Percentiles rank a stretch among this genome's conserved stretches.
These are phyloP conservation scores for Debaryomyces sp. DNA, from an alignment of 1,139 yeast genomes.

Conservation along the genomic window DNA sequence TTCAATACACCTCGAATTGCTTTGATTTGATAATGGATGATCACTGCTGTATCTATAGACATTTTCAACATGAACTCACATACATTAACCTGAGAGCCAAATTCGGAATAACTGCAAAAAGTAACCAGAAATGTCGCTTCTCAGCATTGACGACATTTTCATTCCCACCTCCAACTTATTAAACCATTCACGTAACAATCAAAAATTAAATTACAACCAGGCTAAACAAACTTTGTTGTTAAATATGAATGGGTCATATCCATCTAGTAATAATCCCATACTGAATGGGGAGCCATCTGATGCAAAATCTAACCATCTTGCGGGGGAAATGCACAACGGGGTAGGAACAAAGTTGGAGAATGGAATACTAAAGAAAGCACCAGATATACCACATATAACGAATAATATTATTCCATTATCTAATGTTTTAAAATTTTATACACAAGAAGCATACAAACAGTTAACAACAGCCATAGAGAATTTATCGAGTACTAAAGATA, in stretches of 20 bases:
- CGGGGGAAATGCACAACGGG: background rate
- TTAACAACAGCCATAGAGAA: constrained; percentile 64
- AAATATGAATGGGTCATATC: constrained; percentile 7
- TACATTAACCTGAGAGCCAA: background rate
- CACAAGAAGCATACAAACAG: constrained; percentile 67
- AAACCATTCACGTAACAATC: background rate
- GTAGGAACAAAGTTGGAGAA: constrained; percentile 4
- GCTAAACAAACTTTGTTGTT: constrained; percentile 1
- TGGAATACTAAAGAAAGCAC: constrained; percentile 18
- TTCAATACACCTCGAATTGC: background rate
- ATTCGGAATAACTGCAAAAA: constrained; percentile 2
- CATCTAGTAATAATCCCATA: constrained; percentile 1
- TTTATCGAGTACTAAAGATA: constrained; percentile 39
- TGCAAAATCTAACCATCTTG: constrained; percentile 3
- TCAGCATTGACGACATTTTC: constrained; percentile 3
- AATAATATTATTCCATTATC: constrained; percentile 69
- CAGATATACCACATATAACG: constrained; percentile 73
- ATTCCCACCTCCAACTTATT: background rate
- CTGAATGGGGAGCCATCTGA: background rate
- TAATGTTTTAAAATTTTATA: constrained; percentile 58
- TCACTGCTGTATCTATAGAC: background rate
- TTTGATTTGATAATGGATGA: background rate
- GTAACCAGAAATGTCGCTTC: constrained; percentile 4
- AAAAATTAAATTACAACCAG: background rate
- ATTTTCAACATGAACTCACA: background rate